Percentiles rank a stretch among this genome's conserved stretches.
These are phyloP conservation scores for Spatholobus suberectus DNA, from an alignment of 306 rosid species.

Conservation along the genomic window DNA sequence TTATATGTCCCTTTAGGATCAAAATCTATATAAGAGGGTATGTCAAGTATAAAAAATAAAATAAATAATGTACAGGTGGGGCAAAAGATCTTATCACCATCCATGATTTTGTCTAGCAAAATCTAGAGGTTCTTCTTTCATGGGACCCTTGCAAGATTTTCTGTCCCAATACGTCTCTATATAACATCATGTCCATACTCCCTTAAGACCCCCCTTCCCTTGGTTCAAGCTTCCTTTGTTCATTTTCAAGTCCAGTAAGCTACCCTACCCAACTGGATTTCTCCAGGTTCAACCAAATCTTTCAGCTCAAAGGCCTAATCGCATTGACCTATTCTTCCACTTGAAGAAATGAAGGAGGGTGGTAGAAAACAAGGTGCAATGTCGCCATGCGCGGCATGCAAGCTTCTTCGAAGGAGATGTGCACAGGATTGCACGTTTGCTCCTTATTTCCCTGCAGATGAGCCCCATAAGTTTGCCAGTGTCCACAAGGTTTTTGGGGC, in stretches of 20 bases:
- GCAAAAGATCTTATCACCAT: constrained; percentile 74
- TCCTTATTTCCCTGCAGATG: constrained; percentile 95
- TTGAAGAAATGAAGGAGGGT: constrained; percentile 66
- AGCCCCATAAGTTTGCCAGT: constrained; percentile 88
- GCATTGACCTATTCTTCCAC: not conserved
- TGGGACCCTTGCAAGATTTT: constrained; percentile 84
- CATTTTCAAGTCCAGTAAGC: not conserved
- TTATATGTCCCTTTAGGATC: constrained; percentile 18
- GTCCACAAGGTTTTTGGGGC: constrained; percentile 99
- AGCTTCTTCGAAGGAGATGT: constrained; percentile 87
- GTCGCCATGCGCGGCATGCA: constrained; percentile 97
- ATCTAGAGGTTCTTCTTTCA: constrained; percentile 73
- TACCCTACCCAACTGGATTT: not conserved
- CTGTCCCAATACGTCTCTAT: constrained; percentile 55
- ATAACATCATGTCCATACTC: constrained; percentile 46
- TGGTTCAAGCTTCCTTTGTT: constrained; percentile 11
- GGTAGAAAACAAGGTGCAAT: constrained; percentile 80
- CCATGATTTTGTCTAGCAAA: constrained; percentile 65
- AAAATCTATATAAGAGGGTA: not conserved
- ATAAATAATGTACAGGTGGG: constrained; percentile 63
- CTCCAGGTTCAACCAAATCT: not conserved
- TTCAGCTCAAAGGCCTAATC: not conserved
- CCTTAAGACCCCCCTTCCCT: constrained; percentile 42
- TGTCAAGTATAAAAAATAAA: constrained; percentile 2
- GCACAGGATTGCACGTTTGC: constrained; percentile 90